phyloP scores from a whole-genome alignment of 306 rosid genomes.

The Dryas octopetala region DNA sequence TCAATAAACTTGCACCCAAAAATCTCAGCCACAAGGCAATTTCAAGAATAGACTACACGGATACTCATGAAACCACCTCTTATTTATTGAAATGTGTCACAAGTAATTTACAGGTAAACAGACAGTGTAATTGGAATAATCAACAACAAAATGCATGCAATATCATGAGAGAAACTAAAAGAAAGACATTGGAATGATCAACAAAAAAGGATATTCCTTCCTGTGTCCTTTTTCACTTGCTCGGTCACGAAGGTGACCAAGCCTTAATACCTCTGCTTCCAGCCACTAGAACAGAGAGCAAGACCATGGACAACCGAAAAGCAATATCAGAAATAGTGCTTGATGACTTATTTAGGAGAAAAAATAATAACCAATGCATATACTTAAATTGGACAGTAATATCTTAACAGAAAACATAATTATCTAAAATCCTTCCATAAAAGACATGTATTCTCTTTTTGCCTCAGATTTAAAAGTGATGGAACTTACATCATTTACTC shows the following conservation, averaged over 20 bases:
- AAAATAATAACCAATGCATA: neutral
- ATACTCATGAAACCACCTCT: neutral
- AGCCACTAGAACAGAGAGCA: slow-evolving; percentile 52
- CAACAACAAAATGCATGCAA: slow-evolving; percentile 3
- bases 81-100: neutral
- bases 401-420: neutral
- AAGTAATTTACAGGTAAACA: neutral
- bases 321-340: slow-evolving; percentile 14
- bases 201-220: slow-evolving; percentile 91
- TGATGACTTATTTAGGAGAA: neutral
- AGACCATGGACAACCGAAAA: slow-evolving; percentile 29
- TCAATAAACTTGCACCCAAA: slow-evolving; percentile 18
- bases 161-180: neutral
- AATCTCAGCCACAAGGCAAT: slow-evolving; percentile 16
- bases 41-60: neutral
- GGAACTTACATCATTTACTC: slow-evolving; percentile 74
- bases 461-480: slow-evolving; percentile 10
- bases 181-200: slow-evolving; percentile 5
- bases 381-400: slow-evolving; percentile 1
- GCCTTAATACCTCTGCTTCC: slow-evolving; percentile 63
- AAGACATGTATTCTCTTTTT: neutral
- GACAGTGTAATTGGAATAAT: slow-evolving; percentile 1
- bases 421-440: slow-evolving; percentile 2
- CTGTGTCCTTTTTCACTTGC: slow-evolving; percentile 84
- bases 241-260: slow-evolving; percentile 73